A percentile compares a stretch with the other conserved stretches of the same genome.
These are phyloP conservation scores for Cicer judaicum DNA, from an alignment of 306 rosid genomes.

Conservation along the genomic window DNA sequence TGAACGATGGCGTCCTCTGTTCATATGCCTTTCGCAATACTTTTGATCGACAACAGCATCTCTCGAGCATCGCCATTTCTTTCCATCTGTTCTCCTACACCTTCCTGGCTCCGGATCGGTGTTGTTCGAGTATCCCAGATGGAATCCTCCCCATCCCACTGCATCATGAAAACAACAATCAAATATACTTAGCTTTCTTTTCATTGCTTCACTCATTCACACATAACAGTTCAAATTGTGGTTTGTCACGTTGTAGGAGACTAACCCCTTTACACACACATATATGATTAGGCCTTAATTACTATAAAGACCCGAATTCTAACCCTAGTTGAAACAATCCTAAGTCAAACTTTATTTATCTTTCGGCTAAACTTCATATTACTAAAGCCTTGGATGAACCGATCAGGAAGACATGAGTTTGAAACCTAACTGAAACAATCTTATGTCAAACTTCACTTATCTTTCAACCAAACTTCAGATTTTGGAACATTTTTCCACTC, in stretches of 20 bases:
- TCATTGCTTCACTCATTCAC: neutral
- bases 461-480: no score
- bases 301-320: neutral
- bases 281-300: neutral
- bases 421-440: no score
- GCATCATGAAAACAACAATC: neutral
- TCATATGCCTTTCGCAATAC: slow-evolving; percentile 92
- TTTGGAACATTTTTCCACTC: no score
- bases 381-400: no score
- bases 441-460: no score
- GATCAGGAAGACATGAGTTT: no score
- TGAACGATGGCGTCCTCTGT: slow-evolving; percentile 99
- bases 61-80: slow-evolving; percentile 99
- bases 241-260: neutral
- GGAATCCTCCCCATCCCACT: slow-evolving; percentile 96
- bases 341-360: no score
- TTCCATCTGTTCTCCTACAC: slow-evolving; percentile 98
- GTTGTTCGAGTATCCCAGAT: slow-evolving; percentile 88
- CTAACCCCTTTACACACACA: neutral
- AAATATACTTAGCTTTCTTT: neutral
- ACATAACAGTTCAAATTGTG: neutral
- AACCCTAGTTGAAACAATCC: no score
- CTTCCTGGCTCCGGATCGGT: slow-evolving; percentile 99
- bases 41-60: slow-evolving; percentile 93
- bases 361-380: no score